Conservation (phyloP, 75 land plant genomes). For the Pinus tabuliformis region DNA sequence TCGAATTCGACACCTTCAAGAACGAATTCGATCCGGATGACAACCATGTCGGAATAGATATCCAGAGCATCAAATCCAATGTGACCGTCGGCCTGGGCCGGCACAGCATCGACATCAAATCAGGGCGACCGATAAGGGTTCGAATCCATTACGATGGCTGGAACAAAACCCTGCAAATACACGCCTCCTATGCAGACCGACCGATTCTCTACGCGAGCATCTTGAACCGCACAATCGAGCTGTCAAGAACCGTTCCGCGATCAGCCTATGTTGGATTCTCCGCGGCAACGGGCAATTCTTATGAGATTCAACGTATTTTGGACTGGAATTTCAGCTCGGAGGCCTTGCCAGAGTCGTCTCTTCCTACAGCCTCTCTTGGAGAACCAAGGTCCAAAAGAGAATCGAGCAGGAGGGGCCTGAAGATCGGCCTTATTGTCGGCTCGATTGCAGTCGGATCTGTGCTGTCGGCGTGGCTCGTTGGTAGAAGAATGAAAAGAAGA, state of each 20-base stretch:
- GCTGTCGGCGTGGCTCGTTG: not conserved
- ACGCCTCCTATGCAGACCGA: conserved; percentile 15
- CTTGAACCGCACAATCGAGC: conserved; percentile 16
- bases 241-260: conserved; percentile 27
- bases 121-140: not conserved
- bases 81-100: conserved; percentile 4
- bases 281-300: conserved; percentile 29
- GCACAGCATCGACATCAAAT: conserved; percentile 25
- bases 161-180: conserved; percentile 13
- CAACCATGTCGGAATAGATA: conserved; percentile 53
- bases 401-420: not conserved
- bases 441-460: not conserved
- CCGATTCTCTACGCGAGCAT: not conserved
- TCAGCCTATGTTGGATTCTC: conserved; percentile 47
- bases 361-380: not conserved
- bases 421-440: not conserved
- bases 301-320: conserved; percentile 25
- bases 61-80: conserved; percentile 16
- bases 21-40: conserved; percentile 29
- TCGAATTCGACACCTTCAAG: conserved; percentile 42
- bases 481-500: not conserved
- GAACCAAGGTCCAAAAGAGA: too few species aligned
- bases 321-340: conserved; percentile 36
- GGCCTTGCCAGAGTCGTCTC: not conserved
- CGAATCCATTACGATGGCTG: conserved; percentile 20